Evolutionary conservation across 23 red algal genomes (phyloP).

Genomic region (Gracilaria vermiculophylla): DNA sequence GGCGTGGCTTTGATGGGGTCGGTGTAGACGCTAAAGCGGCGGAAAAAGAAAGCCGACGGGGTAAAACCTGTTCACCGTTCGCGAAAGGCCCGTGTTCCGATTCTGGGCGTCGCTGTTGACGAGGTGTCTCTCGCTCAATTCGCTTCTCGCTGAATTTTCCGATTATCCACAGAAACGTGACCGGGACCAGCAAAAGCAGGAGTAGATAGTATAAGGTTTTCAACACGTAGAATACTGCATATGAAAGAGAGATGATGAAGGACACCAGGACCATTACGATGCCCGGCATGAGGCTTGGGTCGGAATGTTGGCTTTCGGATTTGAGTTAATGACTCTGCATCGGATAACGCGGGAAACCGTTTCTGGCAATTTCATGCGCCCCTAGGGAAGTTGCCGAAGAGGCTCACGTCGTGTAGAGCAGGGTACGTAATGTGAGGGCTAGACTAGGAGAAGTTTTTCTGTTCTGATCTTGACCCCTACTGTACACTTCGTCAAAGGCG

Average conservation of each 20-base stretch:
- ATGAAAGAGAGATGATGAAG: background rate
- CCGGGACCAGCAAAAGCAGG: background rate
- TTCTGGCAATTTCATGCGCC: background rate
- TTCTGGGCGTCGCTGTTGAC: background rate
- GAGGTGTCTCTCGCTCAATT: conserved; percentile 8
- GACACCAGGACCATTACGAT: background rate
- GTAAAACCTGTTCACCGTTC: background rate
- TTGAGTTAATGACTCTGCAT: background rate
- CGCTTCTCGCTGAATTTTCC: conserved; percentile 23
- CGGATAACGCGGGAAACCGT: background rate
- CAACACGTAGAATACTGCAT: conserved; percentile 14
- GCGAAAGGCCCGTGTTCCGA: background rate
- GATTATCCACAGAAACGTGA: conserved; percentile 45
- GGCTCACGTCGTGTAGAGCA: too few species aligned
- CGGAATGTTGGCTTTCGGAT: background rate
- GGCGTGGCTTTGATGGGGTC: background rate
- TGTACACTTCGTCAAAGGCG: too few species aligned
- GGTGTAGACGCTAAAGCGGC: background rate
- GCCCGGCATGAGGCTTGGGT: background rate
- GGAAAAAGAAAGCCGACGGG: conserved; percentile 47
- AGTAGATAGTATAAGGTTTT: background rate
- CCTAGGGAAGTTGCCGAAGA: background rate
- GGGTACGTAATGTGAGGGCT: too few species aligned
- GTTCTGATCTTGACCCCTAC: too few species aligned
- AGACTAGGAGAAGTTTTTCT: too few species aligned